Evolutionary conservation across 1,139 yeast genomes (phyloP).

Genomic region (Suhomyces coccinellae): DNA sequence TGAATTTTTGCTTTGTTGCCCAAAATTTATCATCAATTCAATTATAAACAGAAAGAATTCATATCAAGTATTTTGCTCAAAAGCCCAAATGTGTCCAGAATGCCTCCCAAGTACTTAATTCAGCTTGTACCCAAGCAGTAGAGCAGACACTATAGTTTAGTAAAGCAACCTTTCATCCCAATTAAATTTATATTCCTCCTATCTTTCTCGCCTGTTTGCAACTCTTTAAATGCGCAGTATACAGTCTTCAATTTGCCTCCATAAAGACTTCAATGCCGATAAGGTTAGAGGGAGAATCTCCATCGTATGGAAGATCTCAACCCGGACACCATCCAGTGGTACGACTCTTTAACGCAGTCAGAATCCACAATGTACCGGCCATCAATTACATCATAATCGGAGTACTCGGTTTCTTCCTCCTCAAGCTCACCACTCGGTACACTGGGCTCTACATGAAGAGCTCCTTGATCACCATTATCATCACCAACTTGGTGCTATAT

Average conservation of each 20-base stretch:
- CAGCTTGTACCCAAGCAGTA: too few relatives aligned
- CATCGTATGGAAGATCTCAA: not conserved
- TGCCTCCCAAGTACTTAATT: too few relatives aligned
- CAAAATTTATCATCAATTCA: too few relatives aligned
- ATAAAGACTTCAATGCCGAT: slow-evolving; percentile 23
- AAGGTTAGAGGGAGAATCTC: slow-evolving; percentile 20
- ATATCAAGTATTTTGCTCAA: too few relatives aligned
- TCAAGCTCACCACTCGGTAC: slow-evolving; percentile 56
- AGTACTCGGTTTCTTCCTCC: slow-evolving; percentile 49
- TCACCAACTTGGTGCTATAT: slow-evolving; percentile 78
- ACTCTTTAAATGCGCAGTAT: not conserved
- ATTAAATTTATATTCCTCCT: too few relatives aligned
- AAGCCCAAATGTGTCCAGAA: too few relatives aligned
- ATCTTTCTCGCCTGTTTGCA: not conserved
- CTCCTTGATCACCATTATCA: slow-evolving; percentile 73
- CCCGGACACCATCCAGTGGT: slow-evolving; percentile 12
- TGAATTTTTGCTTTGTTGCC: too few relatives aligned
- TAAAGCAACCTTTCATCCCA: too few relatives aligned
- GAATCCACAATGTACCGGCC: slow-evolving; percentile 48
- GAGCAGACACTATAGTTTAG: too few relatives aligned
- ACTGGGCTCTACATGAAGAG: slow-evolving; percentile 64
- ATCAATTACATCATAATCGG: slow-evolving; percentile 54
- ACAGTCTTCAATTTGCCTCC: slow-evolving; percentile 5
- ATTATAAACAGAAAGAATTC: too few relatives aligned
- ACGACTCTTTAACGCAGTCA: slow-evolving; percentile 33